A percentile compares a stretch with the other conserved stretches of the same genome.
These are phyloP conservation scores for Talaromyces sp. DNA, from an alignment of 2,329 filamentous ascomycete genomes.

Conservation along the genomic window DNA sequence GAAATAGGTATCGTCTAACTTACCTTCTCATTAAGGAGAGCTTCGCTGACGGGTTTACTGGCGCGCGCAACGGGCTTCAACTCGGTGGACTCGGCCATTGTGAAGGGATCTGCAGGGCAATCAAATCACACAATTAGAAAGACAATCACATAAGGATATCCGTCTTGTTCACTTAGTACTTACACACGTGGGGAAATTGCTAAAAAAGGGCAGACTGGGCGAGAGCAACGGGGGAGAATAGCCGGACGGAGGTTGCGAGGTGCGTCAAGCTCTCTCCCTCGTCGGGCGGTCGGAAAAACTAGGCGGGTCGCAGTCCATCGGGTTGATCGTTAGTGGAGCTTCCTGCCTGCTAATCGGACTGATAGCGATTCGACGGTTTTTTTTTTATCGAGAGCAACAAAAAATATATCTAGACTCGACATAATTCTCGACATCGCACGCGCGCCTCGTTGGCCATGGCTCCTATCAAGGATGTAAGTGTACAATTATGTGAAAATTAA, in stretches of 20 bases:
- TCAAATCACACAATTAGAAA: neutral
- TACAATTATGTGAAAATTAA: neutral
- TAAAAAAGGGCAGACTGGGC: neutral
- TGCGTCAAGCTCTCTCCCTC: conserved; percentile 1
- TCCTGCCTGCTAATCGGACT: neutral
- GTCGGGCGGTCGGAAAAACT: conserved; percentile 33
- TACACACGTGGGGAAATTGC: neutral
- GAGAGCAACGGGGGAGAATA: neutral
- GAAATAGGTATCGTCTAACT: neutral
- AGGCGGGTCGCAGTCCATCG: conserved; percentile 13
- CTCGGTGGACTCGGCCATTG: conserved; percentile 58
- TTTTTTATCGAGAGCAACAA: conserved; percentile 10
- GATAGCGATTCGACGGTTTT: neutral
- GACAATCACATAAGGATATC: neutral
- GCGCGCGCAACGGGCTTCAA: conserved; percentile 65
- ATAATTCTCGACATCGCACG: neutral
- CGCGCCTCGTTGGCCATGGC: conserved; percentile 5
- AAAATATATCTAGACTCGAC: neutral
- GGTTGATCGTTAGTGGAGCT: neutral
- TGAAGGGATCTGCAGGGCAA: conserved; percentile 16
- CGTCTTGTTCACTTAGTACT: neutral
- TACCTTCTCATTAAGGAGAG: conserved; percentile 99
- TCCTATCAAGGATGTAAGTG: conserved; percentile 6
- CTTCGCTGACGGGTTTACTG: conserved; percentile 85
- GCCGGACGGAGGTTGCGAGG: neutral